Percentiles rank a stretch among this genome's conserved stretches.
phyloP scores from a whole-genome alignment of 2,329 filamentous ascomycete genomes.

The Colletotrichum truncatum region DNA sequence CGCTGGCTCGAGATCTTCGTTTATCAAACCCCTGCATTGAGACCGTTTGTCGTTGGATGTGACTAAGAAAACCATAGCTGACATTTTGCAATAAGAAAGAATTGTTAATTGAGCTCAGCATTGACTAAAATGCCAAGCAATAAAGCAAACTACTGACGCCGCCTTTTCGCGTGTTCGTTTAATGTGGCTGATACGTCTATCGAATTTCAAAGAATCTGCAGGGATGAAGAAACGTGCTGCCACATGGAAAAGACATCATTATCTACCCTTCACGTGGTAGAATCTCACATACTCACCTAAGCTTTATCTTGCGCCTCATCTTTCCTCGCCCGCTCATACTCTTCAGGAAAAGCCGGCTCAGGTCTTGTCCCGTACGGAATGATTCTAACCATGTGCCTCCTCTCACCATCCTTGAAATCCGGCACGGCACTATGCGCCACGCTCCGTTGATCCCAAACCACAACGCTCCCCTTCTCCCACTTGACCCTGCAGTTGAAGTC shows the following conservation, averaged over 20 bases:
- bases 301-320: background rate
- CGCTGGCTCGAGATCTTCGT: too few relatives aligned
- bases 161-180: too few relatives aligned
- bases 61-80: too few relatives aligned
- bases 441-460: conserved; percentile 41
- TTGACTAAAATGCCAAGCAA: background rate
- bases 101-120: background rate
- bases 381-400: conserved; percentile 41
- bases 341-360: conserved; percentile 10
- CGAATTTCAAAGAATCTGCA: too few relatives aligned
- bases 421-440: conserved; percentile 39
- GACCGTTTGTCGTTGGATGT: too few relatives aligned
- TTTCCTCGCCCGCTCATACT: background rate
- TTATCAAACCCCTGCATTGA: too few relatives aligned
- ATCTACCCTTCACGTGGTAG: too few relatives aligned
- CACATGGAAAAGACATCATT: too few relatives aligned
- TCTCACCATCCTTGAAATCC: conserved; percentile 40
- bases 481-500: conserved; percentile 40
- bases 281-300: too few relatives aligned
- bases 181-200: too few relatives aligned
- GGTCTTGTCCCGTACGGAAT: conserved; percentile 39
- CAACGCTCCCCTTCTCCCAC: conserved; percentile 41
- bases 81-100: too few relatives aligned
- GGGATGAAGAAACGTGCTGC: too few relatives aligned
- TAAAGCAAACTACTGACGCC: background rate